Percentiles rank a stretch among this genome's conserved stretches.
Conservation (phyloP, 257 asterid species). For the Nicotiana noctiflora region DNA sequence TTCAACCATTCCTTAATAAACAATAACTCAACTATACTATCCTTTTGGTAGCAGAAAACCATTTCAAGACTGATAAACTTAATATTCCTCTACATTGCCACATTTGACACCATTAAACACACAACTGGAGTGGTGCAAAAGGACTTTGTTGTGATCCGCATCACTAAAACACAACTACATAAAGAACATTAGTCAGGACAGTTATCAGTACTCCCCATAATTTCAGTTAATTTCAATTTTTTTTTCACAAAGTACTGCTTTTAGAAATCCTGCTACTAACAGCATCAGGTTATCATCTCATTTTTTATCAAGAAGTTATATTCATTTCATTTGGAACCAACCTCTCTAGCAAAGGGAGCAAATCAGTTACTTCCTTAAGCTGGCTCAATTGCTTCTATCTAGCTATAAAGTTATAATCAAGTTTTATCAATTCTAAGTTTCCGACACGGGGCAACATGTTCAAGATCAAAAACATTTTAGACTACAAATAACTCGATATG, state of each 20-base stretch:
- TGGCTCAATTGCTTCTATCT: conserved; percentile 1
- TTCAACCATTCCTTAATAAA: background rate
- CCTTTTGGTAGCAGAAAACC: background rate
- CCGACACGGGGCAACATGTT: background rate
- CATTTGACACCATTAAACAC: background rate
- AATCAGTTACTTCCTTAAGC: background rate
- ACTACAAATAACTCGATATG: background rate
- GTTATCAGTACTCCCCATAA: background rate
- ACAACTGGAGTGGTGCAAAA: background rate
- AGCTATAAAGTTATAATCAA: background rate
- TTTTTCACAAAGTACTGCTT: background rate
- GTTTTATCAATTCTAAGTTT: background rate
- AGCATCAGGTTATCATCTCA: background rate
- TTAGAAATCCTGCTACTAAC: background rate
- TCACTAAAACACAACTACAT: background rate
- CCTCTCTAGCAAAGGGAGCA: background rate
- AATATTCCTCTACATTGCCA: background rate
- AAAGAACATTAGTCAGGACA: background rate
- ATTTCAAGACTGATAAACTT: background rate
- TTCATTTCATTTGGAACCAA: background rate
- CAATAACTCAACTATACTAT: background rate
- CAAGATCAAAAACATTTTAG: background rate
- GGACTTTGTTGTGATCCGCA: background rate
- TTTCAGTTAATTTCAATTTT: background rate
- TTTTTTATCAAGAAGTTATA: background rate